These are phyloP conservation scores for Lactarius deliciosus DNA, from an alignment of 768 basidiomycete species.

Conservation along the genomic window DNA sequence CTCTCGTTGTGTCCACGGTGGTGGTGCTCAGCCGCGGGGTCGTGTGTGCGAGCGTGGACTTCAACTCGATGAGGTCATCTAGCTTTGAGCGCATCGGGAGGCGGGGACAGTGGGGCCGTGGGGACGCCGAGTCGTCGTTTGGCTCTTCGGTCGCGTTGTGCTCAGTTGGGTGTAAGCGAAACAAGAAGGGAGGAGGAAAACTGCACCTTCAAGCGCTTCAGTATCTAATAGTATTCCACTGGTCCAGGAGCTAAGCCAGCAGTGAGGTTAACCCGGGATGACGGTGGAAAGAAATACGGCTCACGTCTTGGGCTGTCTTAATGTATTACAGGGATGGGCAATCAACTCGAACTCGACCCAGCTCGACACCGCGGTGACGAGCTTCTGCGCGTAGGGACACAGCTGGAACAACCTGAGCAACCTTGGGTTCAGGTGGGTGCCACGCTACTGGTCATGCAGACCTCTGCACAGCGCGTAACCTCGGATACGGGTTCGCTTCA, in stretches of 20 bases:
- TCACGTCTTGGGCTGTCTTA: conserved; percentile 61
- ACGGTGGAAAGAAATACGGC: conserved; percentile 12
- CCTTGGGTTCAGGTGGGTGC: no score
- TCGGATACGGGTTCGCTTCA: no score
- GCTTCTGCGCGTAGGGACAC: no score
- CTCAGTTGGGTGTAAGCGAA: conserved; percentile 17
- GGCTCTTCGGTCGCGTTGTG: conserved; percentile 33
- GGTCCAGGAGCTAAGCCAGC: conserved; percentile 59
- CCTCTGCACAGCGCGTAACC: no score
- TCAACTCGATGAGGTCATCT: conserved; percentile 26
- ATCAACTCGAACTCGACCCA: no score
- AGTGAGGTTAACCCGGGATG: not conserved
- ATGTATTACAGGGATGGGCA: no score
- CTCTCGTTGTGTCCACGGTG: not conserved
- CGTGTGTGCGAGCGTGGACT: conserved; percentile 22
- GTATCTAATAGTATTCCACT: conserved; percentile 90
- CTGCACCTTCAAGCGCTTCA: conserved; percentile 58
- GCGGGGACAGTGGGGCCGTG: conserved; percentile 10
- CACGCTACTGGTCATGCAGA: no score
- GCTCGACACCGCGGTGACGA: no score
- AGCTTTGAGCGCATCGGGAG: conserved; percentile 31
- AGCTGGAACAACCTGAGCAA: no score
- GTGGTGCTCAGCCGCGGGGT: conserved; percentile 3
- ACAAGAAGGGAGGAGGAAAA: conserved; percentile 1
- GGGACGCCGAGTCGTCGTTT: conserved; percentile 3